Conservation (phyloP, 2,329 filamentous ascomycete genomes). For the Claviceps pazoutovae region DNA sequence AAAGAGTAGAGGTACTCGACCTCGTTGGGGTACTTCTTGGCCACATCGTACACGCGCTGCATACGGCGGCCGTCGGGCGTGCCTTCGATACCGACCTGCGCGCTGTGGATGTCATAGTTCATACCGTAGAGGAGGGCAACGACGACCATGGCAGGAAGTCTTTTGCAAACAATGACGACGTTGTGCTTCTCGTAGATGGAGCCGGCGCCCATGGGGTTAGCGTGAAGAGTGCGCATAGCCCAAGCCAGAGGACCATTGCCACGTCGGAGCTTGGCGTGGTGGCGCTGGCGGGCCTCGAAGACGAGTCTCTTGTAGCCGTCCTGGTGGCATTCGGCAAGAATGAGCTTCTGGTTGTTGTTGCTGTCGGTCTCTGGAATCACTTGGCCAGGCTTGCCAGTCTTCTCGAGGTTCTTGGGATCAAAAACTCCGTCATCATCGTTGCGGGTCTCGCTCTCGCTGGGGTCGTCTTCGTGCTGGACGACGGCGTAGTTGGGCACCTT, state of each 20-base stretch:
- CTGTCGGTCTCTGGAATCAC: constrained; percentile 23
- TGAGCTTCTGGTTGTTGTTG: constrained; percentile 28
- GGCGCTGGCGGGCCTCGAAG: constrained; percentile 38
- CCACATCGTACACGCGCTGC: constrained; percentile 46
- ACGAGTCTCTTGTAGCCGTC: constrained; percentile 47
- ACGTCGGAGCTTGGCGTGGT: constrained; percentile 50
- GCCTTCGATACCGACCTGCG: constrained; percentile 9
- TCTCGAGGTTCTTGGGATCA: constrained; percentile 11
- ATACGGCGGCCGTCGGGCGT: constrained; percentile 12
- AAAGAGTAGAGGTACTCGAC: constrained; percentile 58
- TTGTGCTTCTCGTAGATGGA: constrained; percentile 64
- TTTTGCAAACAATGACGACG: constrained; percentile 46
- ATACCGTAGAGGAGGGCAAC: constrained; percentile 55
- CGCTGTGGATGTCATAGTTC: constrained; percentile 64
- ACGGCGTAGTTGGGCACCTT: constrained; percentile 65
- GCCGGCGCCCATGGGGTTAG: constrained; percentile 60
- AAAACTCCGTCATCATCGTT: constrained; percentile 11
- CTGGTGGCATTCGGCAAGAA: constrained; percentile 34
- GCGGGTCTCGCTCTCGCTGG: constrained; percentile 12
- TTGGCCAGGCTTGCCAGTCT: constrained; percentile 4
- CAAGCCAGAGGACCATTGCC: constrained; percentile 59
- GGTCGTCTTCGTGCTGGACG: constrained; percentile 48
- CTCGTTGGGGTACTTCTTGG: constrained; percentile 54
- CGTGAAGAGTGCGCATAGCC: constrained; percentile 65
- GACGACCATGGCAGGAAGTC: constrained; percentile 54